phyloP scores from a whole-genome alignment of 1,284 basidiomycete species.

The Cryptococcus hybrid region DNA sequence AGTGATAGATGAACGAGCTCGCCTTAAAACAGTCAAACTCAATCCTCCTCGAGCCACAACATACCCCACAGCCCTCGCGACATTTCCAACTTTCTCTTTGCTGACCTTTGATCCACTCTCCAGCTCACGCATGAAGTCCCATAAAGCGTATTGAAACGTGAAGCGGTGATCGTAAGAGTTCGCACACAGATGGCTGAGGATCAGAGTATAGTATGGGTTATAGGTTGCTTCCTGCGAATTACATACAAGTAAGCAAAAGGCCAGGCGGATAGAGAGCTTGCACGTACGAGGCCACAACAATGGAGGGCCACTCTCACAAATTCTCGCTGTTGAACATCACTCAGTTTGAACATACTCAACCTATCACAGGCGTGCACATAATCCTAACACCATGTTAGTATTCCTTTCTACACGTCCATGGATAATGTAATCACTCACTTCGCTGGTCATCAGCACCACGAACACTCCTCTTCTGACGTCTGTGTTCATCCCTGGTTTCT shows the following conservation, averaged over 20 bases:
- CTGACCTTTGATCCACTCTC: conserved; percentile 31
- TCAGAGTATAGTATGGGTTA: conserved; percentile 94
- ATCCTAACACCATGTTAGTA: conserved; percentile 59
- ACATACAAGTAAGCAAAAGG: background rate
- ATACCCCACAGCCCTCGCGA: conserved; percentile 76
- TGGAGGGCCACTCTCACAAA: conserved; percentile 89
- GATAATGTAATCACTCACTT: conserved; percentile 57
- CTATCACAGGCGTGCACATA: conserved; percentile 90
- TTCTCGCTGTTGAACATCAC: conserved; percentile 90
- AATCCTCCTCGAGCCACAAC: conserved; percentile 73
- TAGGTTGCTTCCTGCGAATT: conserved; percentile 73
- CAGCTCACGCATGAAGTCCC: conserved; percentile 94
- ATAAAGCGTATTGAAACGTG: conserved; percentile 92
- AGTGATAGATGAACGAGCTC: conserved; percentile 8
- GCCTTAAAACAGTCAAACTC: conserved; percentile 81
- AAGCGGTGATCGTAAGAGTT: conserved; percentile 68
- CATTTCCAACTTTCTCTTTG: conserved; percentile 49
- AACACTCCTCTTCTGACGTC: conserved; percentile 90
- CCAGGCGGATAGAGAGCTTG: background rate
- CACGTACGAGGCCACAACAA: conserved; percentile 81
- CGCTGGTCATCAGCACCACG: conserved; percentile 88
- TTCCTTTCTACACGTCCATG: background rate
- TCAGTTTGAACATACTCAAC: conserved; percentile 75
- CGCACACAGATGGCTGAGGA: conserved; percentile 63
- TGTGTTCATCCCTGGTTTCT: conserved; percentile 98